Percentiles rank a stretch among this genome's conserved stretches.
These are phyloP conservation scores for Hyphodiscus hymeniophilus DNA, from an alignment of 495 filamentous ascomycete genomes.

Conservation along the genomic window DNA sequence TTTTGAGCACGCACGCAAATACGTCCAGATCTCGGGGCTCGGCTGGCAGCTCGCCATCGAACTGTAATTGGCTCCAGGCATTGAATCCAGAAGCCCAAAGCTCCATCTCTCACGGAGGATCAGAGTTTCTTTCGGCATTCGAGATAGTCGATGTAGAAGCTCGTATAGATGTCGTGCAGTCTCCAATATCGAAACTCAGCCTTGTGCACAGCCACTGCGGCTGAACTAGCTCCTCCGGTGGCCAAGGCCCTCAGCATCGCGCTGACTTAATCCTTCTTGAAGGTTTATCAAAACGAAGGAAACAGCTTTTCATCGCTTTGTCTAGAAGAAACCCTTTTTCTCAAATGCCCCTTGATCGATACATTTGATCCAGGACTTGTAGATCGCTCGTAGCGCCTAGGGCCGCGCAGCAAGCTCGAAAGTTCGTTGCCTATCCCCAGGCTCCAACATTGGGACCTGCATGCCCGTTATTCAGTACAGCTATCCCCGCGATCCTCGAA, in stretches of 20 bases:
- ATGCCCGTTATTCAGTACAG: neutral
- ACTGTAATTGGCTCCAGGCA: slow-evolving; percentile 39
- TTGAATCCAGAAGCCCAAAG: slow-evolving; percentile 45
- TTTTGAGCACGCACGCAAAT: slow-evolving; percentile 10
- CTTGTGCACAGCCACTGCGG: slow-evolving; percentile 1
- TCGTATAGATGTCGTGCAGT: neutral
- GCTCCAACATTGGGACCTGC: slow-evolving; percentile 18
- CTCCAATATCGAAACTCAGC: neutral
- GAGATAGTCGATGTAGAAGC: neutral
- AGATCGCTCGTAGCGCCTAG: neutral
- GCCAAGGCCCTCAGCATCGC: too few species aligned
- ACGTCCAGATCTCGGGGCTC: slow-evolving; percentile 9
- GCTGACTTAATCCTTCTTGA: too few species aligned
- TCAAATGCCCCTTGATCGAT: too few species aligned
- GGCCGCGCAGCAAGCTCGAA: neutral
- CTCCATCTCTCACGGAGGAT: slow-evolving; percentile 26
- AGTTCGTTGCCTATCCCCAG: slow-evolving; percentile 18
- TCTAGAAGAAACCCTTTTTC: too few species aligned
- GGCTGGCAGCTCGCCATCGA: slow-evolving; percentile 10
- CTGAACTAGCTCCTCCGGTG: too few species aligned
- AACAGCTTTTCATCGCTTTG: too few species aligned
- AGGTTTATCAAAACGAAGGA: too few species aligned
- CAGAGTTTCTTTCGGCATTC: neutral
- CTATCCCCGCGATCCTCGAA: slow-evolving; percentile 5
- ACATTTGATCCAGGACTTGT: neutral